Evolutionary conservation across 2,329 filamentous ascomycete genomes (phyloP), one percentile per base, ranked within the genome.

Genomic region (Hypoxylon rubiginosum): DNA sequence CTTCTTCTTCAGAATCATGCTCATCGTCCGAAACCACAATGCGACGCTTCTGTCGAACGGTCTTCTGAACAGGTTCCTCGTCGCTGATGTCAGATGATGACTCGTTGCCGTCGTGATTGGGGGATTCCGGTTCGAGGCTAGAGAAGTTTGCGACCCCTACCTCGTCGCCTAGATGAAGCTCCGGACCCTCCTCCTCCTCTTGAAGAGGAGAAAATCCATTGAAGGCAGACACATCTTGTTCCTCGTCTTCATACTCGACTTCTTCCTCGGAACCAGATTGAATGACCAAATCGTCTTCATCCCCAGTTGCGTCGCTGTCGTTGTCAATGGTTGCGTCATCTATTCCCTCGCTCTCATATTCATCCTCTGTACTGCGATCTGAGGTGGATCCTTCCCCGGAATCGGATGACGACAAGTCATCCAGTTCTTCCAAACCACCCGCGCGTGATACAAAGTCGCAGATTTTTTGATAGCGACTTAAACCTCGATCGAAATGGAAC

Each of bases 11-110:
- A 30, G 62, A 30, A 11, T 66, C 67, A 17, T 66, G 36, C 55
- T 70, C 74, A 15, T 73, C 72, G 30, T 76, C 74, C 0, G 74
- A 76, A 55, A 68, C 72, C 21, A 76, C 59, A 15, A 74, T 72
- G 26, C 56, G 68, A 51, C 74, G 73, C 32, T 74, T 74, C 6
- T 17, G 60, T 55, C 67, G 64, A 21, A 6, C 41, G 24, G 32
- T 24, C 7, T 26, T 54, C 50, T 36, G 41, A n/a, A 41, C 43
- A 36, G 69, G 60, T 36, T 71, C 65, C 45, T 69, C 67, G 17
- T 69, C 71, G 7, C 56, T 50, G 9, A 43, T 53, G 13, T 64
- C 63, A 11, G 58, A 53, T 26, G 69, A 64, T 2, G 69, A 65
- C 17, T 61, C 58, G 52, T 28, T 26, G 11, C 32, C 51, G 41